Conservation (phyloP, 768 basidiomycete species). For the Tylopilus sp. region DNA sequence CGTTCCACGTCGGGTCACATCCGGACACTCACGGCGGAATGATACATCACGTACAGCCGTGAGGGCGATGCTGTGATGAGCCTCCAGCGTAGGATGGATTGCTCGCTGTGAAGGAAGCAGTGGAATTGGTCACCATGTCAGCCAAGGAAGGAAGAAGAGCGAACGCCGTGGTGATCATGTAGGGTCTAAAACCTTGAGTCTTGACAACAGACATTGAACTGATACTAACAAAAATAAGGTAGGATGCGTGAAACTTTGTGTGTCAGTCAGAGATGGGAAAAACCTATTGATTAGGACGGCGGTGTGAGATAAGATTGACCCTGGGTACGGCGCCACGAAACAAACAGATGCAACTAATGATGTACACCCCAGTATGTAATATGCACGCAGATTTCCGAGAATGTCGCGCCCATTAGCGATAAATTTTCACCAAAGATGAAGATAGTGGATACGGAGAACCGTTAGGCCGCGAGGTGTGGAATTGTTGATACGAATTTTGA, state of each 20-base stretch:
- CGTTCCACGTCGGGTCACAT: conserved; percentile 17
- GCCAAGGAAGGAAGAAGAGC: not conserved
- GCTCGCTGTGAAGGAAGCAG: conserved; percentile 2
- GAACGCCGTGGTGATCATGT: not conserved
- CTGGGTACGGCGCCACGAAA: conserved; percentile 25
- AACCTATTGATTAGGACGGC: not conserved
- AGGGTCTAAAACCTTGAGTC: conserved; percentile 14
- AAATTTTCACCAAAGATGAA: conserved; percentile 25
- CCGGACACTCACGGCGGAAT: conserved; percentile 11
- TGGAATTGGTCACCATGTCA: conserved; percentile 1
- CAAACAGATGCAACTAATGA: conserved; percentile 20
- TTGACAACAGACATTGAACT: not conserved
- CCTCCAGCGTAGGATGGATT: conserved; percentile 2
- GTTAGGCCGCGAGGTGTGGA: not conserved
- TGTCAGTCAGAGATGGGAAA: conserved; percentile 11
- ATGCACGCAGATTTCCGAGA: conserved; percentile 27
- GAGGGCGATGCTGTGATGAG: conserved; percentile 13
- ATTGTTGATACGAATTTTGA: conserved; percentile 1
- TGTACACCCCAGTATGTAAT: conserved; percentile 26
- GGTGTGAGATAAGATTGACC: conserved; percentile 34
- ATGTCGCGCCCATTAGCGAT: conserved; percentile 25
- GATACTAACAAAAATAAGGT: not conserved
- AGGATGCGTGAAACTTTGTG: not conserved
- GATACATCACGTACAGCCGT: conserved; percentile 22
- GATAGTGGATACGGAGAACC: conserved; percentile 7